phyloP scores from a whole-genome alignment of 179 eudicot genomes.

The Gypsophila paniculata region DNA sequence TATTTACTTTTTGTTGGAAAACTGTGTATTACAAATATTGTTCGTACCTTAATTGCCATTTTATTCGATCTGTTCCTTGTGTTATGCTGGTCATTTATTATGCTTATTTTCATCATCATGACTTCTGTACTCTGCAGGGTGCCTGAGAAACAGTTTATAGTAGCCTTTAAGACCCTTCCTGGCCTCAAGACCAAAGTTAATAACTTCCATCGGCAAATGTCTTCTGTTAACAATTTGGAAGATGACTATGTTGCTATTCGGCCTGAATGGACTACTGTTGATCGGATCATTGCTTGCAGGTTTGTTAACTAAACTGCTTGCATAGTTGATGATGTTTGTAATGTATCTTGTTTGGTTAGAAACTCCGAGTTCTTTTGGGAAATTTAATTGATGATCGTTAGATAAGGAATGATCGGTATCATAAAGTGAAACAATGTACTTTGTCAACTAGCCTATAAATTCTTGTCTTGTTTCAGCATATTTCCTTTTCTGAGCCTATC shows the following conservation, averaged over 20 bases:
- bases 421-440: constrained; percentile 11
- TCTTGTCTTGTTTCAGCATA: neutral
- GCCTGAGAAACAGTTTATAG: constrained; percentile 75
- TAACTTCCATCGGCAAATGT: constrained; percentile 70
- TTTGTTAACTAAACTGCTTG: constrained; percentile 24
- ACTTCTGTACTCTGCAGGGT: constrained; percentile 49
- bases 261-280: constrained; percentile 97
- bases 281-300: constrained; percentile 94
- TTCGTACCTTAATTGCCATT: neutral
- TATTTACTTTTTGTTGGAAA: neutral
- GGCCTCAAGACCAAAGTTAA: constrained; percentile 86
- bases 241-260: constrained; percentile 84
- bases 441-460: neutral
- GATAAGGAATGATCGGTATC: neutral
- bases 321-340: constrained; percentile 3
- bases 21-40: neutral
- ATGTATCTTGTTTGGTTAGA: neutral
- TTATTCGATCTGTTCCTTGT: neutral
- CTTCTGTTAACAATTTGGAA: constrained; percentile 50
- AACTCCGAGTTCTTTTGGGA: neutral
- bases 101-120: constrained; percentile 15
- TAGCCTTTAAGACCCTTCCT: constrained; percentile 80
- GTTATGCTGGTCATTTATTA: neutral
- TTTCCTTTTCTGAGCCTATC: neutral
- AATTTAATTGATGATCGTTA: neutral